Evolutionary conservation across 768 basidiomycete species (phyloP), one percentile per base, ranked within the genome.

Genomic region (Mycena capillaripes): DNA sequence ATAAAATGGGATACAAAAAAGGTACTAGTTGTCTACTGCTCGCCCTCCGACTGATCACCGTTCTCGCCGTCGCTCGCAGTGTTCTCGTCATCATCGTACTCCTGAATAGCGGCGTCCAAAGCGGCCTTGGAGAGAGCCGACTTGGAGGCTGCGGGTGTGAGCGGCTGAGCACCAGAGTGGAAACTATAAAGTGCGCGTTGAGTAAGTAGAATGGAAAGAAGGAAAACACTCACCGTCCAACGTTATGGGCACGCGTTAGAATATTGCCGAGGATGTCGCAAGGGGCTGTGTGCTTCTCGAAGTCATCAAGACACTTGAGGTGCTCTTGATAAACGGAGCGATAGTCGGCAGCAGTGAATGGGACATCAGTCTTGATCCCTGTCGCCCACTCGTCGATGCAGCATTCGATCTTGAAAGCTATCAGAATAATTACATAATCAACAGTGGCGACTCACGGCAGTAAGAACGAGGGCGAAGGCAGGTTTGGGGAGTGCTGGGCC

Each of bases 391-490:
- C 66, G 23, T 68, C 58, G 16, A 68, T 53, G 0, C 12, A 11
- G 16, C 50, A 53, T 4, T 68, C 58, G n/a, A n/a, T n/a, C n/a
- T n/a, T n/a, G n/a, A n/a, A n/a, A n/a, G n/a, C 9, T 53, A 42
- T 56, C 53, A 19, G 5, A 34, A 16, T 6, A 16, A 3, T 53
- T 17, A 65, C 50, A 21, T 8, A 6, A 9, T 34, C 70, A 1
- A 27, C 17, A 16, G 7, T 12, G 17, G 1, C 36, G 58, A 23
- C 75, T 4, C 40, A 75, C 76, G n/a, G 75, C 76, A 21, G 71
- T 70, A 9, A 79, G 64, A 5, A 77, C 59, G 14, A 78, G 67
- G 1, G 77, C 79, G 14, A 80, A 32, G 0, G 72, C 66, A 4
- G 58, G 30, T 12, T 61, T 25, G 59, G 68, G 17, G 53, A 34